Base-by-base conservation (phyloP, 768 basidiomycete species). In the Guyanaporus albipodus region DNA sequence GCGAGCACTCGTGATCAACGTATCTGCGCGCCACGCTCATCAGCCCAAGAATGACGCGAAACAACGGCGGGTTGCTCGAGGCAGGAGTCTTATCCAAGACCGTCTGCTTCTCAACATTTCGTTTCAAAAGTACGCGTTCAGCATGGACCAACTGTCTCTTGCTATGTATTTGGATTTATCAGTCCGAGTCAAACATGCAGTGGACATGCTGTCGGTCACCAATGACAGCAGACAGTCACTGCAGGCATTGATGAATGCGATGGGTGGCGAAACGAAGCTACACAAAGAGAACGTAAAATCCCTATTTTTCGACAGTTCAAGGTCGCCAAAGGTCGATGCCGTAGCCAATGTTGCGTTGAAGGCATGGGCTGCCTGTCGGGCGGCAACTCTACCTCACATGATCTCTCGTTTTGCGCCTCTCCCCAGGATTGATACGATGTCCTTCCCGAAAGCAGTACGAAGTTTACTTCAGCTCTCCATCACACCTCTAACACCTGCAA, bases 301-400 rank as follows among this genome's bases (percentile, higher is more conserved):
- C 7, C 31, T 76, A 7, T 73, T 77, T 35, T 56, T 56, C 19
- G 36, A 56, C 28, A 24, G 34, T 27, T 39, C 54, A 10, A 5
- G 7, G 14, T 24, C 19, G 53, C 62, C 26, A 63, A 70, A 0
- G 44, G 43, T 44, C 3, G 44, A 52, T 8, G 18, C 58, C 15
- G 12, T 42, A 0, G 15, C 47, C 7, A 40, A 55, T n/a, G 61
- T 64, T 12, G 75, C 73, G 0, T 44, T 71, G 15, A 69, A 68
- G 45, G 74, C 78, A 7, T 79, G 76, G 77, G 66, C 64, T 1
- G 72, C 75, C 7, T 72, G 64, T 53, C 63, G 62, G 21, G 68
- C 70, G 9, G 66, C 65, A 2, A 63, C 54, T 3, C 11, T 68
- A 9, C 43, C 55, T 6, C 1, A 49, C 18, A 66, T 66, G 52